phyloP scores from a whole-genome alignment of 78 protist species.

The Dictyostelium purpureum region DNA sequence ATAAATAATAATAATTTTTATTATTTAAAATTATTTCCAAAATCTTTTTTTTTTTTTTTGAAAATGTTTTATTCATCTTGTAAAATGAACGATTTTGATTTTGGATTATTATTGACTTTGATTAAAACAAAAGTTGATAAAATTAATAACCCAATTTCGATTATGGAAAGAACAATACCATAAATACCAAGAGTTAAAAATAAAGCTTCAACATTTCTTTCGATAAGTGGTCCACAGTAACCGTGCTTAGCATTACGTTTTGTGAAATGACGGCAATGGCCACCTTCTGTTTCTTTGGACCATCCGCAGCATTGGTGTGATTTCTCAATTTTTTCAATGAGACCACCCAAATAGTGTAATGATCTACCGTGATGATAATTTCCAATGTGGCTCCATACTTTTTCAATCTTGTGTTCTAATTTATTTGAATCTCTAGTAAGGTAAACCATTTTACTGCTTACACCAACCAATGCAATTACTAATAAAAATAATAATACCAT shows the following conservation, averaged over 20 bases:
- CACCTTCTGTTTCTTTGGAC: not conserved
- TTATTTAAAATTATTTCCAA: not conserved
- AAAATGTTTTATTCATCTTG: too few relatives aligned
- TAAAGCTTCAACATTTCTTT: not conserved
- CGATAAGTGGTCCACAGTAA: not conserved
- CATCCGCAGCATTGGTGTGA: not conserved
- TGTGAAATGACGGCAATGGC: not conserved
- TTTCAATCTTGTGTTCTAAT: not conserved
- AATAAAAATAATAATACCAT: not conserved
- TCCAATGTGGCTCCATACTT: not conserved
- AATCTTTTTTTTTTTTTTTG: not conserved
- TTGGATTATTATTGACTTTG: not conserved
- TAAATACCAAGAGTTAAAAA: not conserved
- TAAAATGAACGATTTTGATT: not conserved
- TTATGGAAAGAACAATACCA: not conserved
- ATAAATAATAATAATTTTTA: not conserved
- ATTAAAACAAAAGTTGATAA: not conserved
- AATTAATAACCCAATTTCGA: not conserved
- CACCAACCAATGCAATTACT: not conserved
- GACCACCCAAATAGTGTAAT: not conserved
- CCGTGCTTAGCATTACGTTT: not conserved
- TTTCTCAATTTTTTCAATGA: not conserved
- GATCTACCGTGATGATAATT: not conserved
- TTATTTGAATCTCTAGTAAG: not conserved
- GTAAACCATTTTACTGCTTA: not conserved